A percentile compares a stretch with the other conserved stretches of the same genome.
phyloP scores from a whole-genome alignment of 495 filamentous ascomycete species.

The Neurospora sp. region DNA sequence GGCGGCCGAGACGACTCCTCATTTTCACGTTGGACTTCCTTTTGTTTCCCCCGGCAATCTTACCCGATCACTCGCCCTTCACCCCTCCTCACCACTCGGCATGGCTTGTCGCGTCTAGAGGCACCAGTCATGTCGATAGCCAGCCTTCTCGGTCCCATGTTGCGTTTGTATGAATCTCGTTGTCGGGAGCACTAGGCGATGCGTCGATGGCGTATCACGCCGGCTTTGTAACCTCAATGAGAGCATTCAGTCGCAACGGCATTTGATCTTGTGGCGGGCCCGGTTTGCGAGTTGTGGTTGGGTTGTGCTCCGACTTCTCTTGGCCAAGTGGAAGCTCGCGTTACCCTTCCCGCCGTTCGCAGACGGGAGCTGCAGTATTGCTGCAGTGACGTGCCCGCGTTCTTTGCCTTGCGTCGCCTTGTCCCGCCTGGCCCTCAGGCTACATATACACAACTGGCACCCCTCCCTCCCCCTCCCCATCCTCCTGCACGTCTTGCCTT shows the following conservation, averaged over 20 bases:
- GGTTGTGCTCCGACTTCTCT: constrained; percentile 10
- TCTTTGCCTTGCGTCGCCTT: constrained; percentile 27
- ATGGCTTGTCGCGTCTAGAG: background rate
- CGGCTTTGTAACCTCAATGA: constrained; percentile 19
- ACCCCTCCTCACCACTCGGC: background rate
- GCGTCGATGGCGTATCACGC: constrained; percentile 34
- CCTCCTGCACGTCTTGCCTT: constrained; percentile 33
- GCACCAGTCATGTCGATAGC: background rate
- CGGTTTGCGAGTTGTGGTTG: constrained; percentile 3
- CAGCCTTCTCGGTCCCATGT: background rate
- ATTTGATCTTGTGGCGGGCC: constrained; percentile 11
- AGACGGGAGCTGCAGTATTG: constrained; percentile 17
- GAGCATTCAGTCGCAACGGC: constrained; percentile 14
- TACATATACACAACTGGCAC: constrained; percentile 21
- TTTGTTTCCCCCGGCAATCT: background rate
- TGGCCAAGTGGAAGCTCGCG: constrained; percentile 7
- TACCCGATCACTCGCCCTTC: background rate
- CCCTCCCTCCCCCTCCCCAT: constrained; percentile 13
- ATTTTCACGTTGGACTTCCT: background rate
- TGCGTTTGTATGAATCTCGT: constrained; percentile 6
- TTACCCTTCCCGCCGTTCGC: constrained; percentile 16
- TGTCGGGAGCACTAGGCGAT: constrained; percentile 25
- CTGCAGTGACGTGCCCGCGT: constrained; percentile 31
- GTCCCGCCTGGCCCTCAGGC: constrained; percentile 14
- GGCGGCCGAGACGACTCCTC: background rate